Percentiles rank a stretch among this genome's conserved stretches.
phyloP scores from a whole-genome alignment of 2,329 filamentous ascomycete genomes.

The Cladosporium sp. region DNA sequence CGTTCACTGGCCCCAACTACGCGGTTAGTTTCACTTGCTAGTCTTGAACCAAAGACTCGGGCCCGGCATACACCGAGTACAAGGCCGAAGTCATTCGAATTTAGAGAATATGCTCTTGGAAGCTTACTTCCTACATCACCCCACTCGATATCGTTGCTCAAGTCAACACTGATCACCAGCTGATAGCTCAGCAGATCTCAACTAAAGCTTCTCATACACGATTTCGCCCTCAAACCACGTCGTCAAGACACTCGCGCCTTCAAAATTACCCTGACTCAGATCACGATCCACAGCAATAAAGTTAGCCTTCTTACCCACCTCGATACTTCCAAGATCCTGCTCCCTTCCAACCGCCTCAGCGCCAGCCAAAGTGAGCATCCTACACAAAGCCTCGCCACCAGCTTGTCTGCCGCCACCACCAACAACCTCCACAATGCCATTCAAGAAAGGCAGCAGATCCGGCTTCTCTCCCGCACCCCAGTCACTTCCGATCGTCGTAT shows the following conservation, averaged over 20 bases:
- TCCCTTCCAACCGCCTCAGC: conserved; percentile 50
- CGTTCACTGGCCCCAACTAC: neutral
- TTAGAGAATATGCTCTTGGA: neutral
- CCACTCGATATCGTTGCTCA: no score
- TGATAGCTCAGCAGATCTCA: neutral
- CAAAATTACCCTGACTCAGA: neutral
- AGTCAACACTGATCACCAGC: neutral
- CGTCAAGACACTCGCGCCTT: conserved; percentile 2
- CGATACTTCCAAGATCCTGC: conserved; percentile 43
- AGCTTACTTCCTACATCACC: no score
- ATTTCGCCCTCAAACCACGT: conserved; percentile 14
- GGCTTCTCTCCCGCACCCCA: conserved; percentile 7
- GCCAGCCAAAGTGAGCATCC: conserved; percentile 32
- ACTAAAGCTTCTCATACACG: conserved; percentile 6
- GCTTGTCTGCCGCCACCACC: neutral
- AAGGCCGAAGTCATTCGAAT: neutral
- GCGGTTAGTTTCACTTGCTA: neutral
- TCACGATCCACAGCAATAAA: conserved; percentile 40
- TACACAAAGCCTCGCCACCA: conserved; percentile 8
- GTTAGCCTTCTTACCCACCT: conserved; percentile 50
- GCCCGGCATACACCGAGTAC: neutral
- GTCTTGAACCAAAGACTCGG: neutral
- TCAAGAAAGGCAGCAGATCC: conserved; percentile 13
- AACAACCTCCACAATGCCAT: neutral
- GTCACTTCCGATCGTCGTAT: conserved; percentile 38